These are phyloP conservation scores for Gracilariopsis chorda DNA, from an alignment of 23 red algal genomes.

Conservation along the genomic window DNA sequence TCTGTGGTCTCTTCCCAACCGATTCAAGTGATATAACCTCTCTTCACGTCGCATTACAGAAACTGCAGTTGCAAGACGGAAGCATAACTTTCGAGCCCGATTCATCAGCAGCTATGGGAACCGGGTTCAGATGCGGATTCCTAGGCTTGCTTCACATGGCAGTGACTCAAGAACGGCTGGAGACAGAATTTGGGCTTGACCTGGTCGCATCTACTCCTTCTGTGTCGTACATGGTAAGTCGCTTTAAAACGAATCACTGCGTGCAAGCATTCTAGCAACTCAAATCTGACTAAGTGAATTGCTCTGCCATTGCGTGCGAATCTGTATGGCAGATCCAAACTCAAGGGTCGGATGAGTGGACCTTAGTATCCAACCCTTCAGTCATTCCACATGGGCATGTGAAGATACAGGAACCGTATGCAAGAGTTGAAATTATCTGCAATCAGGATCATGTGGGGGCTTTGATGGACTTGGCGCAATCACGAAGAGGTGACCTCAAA, in stretches of 20 bases:
- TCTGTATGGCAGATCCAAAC: background rate
- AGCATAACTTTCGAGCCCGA: slow-evolving; percentile 72
- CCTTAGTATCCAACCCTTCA: slow-evolving; percentile 33
- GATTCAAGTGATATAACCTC: slow-evolving; percentile 38
- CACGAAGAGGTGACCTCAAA: slow-evolving; percentile 79
- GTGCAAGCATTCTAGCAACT: too few relatives aligned
- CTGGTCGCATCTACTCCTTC: slow-evolving; percentile 78
- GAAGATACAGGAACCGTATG: slow-evolving; percentile 90
- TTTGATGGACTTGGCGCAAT: slow-evolving; percentile 88
- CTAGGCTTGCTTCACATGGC: slow-evolving; percentile 85
- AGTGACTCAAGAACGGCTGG: slow-evolving; percentile 80
- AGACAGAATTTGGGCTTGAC: slow-evolving; percentile 73
- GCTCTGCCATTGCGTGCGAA: background rate
- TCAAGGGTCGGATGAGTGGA: slow-evolving; percentile 11
- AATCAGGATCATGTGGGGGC: slow-evolving; percentile 82
- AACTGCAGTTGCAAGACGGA: slow-evolving; percentile 83
- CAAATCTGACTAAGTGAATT: background rate
- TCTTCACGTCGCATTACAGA: slow-evolving; percentile 68
- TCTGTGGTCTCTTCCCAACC: slow-evolving; percentile 74
- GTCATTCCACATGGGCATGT: slow-evolving; percentile 50
- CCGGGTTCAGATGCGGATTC: slow-evolving; percentile 84
- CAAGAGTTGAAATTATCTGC: slow-evolving; percentile 84
- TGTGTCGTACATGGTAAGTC: slow-evolving; percentile 81
- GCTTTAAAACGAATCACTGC: too few relatives aligned
- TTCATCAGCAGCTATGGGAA: slow-evolving; percentile 77